These are phyloP conservation scores for Cenococcum geophilum DNA, from an alignment of 495 filamentous ascomycete species.

Conservation along the genomic window DNA sequence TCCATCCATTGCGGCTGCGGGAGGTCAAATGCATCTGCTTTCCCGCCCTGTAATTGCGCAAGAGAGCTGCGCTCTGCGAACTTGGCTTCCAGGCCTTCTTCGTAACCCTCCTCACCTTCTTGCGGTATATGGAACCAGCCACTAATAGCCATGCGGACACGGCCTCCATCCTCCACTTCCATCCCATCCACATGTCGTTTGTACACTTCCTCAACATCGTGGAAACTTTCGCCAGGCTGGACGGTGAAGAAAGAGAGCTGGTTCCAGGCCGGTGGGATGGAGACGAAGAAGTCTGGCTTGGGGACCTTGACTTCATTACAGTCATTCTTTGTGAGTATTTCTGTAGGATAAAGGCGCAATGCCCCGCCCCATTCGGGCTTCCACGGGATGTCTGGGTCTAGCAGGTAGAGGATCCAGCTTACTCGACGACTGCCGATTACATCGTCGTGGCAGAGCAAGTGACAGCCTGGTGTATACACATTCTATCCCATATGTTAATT, in stretches of 20 bases:
- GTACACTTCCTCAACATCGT: slow-evolving; percentile 98
- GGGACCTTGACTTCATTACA: slow-evolving; percentile 70
- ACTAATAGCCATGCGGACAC: slow-evolving; percentile 93
- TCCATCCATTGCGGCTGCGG: slow-evolving; percentile 58
- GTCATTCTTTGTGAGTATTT: slow-evolving; percentile 52
- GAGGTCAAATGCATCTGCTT: slow-evolving; percentile 77
- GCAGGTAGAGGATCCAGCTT: slow-evolving; percentile 95
- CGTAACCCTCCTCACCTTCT: slow-evolving; percentile 87
- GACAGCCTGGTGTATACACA: slow-evolving; percentile 92
- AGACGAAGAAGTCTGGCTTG: slow-evolving; percentile 62
- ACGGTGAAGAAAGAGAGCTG: slow-evolving; percentile 98
- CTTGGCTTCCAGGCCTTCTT: slow-evolving; percentile 80
- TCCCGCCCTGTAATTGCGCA: slow-evolving; percentile 78
- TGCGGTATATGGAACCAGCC: slow-evolving; percentile 99
- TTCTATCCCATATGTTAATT: slow-evolving; percentile 45
- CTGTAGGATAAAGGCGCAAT: slow-evolving; percentile 78
- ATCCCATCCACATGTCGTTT: slow-evolving; percentile 55
- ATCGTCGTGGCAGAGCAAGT: slow-evolving; percentile 95
- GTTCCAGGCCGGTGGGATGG: slow-evolving; percentile 91
- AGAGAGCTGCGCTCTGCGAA: slow-evolving; percentile 82
- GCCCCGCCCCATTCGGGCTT: slow-evolving; percentile 91
- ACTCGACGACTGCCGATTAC: slow-evolving; percentile 91
- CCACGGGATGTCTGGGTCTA: slow-evolving; percentile 88
- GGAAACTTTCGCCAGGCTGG: slow-evolving; percentile 93
- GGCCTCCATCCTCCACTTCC: slow-evolving; percentile 55